Evolutionary conservation across 129 eudicot species (phyloP).

Genomic region (Mikania micrantha): DNA sequence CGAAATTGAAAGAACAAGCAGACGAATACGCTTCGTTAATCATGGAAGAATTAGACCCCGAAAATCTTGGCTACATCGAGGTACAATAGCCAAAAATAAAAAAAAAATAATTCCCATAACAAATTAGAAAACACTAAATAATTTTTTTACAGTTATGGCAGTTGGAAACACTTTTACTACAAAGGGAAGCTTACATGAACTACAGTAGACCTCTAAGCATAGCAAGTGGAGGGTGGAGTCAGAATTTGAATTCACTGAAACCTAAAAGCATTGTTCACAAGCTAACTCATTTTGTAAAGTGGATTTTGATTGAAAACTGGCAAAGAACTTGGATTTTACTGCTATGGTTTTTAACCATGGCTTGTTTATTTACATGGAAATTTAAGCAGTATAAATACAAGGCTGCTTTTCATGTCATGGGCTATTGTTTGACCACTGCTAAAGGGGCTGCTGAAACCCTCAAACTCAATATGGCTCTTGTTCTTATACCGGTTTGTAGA

Average conservation of each 20-base stretch:
- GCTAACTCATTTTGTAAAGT: slow-evolving; percentile 31
- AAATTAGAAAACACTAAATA: too few relatives aligned
- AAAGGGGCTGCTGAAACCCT: slow-evolving; percentile 98
- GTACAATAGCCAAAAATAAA: slow-evolving; percentile 34
- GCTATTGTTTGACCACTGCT: slow-evolving; percentile 81
- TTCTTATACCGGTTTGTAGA: slow-evolving; percentile 87
- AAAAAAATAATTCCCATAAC: too few relatives aligned
- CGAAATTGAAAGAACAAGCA: slow-evolving; percentile 76
- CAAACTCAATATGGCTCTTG: slow-evolving; percentile 92
- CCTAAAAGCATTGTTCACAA: slow-evolving; percentile 31
- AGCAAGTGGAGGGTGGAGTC: slow-evolving; percentile 80
- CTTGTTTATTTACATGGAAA: slow-evolving; percentile 78
- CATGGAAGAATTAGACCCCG: slow-evolving; percentile 98
- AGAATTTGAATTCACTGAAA: slow-evolving; percentile 43
- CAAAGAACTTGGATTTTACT: slow-evolving; percentile 76
- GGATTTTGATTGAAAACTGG: slow-evolving; percentile 66
- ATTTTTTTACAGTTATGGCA: slow-evolving; percentile 86
- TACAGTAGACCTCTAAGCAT: slow-evolving; percentile 77
- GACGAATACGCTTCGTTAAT: slow-evolving; percentile 85
- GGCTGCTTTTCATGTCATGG: slow-evolving; percentile 89
- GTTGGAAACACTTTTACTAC: slow-evolving; percentile 83
- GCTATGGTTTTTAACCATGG: slow-evolving; percentile 70
- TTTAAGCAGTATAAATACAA: slow-evolving; percentile 59
- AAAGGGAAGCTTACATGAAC: slow-evolving; percentile 78
- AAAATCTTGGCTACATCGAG: slow-evolving; percentile 87